phyloP scores from a whole-genome alignment of 148 eudicot species.

The Chenopodium album region DNA sequence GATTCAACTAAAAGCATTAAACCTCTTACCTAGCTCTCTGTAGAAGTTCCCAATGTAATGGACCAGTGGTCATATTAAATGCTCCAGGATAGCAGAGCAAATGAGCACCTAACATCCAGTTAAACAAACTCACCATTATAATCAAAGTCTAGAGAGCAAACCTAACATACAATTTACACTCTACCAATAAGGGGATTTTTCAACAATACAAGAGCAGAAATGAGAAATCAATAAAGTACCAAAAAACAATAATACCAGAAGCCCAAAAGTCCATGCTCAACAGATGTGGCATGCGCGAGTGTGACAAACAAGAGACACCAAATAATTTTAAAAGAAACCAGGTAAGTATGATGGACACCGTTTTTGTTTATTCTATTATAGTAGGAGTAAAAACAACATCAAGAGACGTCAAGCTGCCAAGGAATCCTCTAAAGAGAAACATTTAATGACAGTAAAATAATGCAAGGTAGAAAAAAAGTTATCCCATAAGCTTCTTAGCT shows the following conservation, averaged over 20 bases:
- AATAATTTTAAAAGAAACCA: not conserved
- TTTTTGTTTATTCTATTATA: not conserved
- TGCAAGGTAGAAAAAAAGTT: not conserved
- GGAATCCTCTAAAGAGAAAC: not conserved
- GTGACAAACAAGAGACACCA: not conserved
- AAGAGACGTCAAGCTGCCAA: not conserved
- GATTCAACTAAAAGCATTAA: not conserved
- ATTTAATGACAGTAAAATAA: not conserved
- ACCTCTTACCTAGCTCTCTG: constrained; percentile 65
- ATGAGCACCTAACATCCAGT: constrained; percentile 44
- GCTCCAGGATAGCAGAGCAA: constrained; percentile 73
- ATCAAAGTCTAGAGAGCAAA: not conserved
- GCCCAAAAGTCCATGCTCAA: not conserved
- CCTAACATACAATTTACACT: not conserved
- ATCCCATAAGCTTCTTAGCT: not conserved
- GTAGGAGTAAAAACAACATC: not conserved
- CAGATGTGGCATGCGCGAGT: not conserved
- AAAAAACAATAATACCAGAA: not conserved
- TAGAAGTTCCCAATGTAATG: constrained; percentile 54
- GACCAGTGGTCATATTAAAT: constrained; percentile 66
- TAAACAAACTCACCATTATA: not conserved
- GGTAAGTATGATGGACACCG: not conserved
- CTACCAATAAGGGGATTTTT: not conserved
- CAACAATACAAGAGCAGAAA: not conserved
- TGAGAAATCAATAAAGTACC: not conserved